Conservation (phyloP, 2,329 filamentous ascomycete species). For the Arthrobotrys sinensis region DNA sequence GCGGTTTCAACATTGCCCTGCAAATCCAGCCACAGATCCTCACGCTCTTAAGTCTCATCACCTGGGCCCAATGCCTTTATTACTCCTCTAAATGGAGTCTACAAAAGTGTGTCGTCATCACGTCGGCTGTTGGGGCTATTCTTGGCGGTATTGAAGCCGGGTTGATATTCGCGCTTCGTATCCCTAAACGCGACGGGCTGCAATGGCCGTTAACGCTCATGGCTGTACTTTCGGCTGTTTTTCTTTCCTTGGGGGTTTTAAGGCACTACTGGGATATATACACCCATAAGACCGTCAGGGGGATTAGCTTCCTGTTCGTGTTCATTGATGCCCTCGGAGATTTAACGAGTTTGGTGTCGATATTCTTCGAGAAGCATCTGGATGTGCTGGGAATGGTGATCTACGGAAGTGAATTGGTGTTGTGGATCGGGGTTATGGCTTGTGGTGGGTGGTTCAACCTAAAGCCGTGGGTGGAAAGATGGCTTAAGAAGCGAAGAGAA, state of each 20-base stretch:
- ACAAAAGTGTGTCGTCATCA: slow-evolving; percentile 70
- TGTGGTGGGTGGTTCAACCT: slow-evolving; percentile 78
- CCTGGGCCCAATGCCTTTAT: slow-evolving; percentile 70
- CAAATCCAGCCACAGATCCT: slow-evolving; percentile 70
- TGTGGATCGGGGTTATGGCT: slow-evolving; percentile 79
- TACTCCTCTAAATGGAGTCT: slow-evolving; percentile 74
- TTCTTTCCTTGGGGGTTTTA: slow-evolving; percentile 78
- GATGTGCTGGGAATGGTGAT: slow-evolving; percentile 77
- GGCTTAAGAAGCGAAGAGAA: slow-evolving; percentile 62
- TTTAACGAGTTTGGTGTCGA: slow-evolving; percentile 76
- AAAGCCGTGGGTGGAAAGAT: slow-evolving; percentile 72
- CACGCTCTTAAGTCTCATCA: slow-evolving; percentile 68
- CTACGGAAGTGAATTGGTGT: slow-evolving; percentile 76
- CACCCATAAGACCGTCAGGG: slow-evolving; percentile 76
- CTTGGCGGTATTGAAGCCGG: slow-evolving; percentile 75
- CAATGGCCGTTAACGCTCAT: slow-evolving; percentile 78
- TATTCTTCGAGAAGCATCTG: slow-evolving; percentile 75
- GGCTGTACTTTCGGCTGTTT: slow-evolving; percentile 76
- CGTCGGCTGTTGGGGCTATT: slow-evolving; percentile 71
- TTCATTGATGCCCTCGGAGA: slow-evolving; percentile 79
- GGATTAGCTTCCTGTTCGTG: slow-evolving; percentile 81
- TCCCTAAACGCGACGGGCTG: slow-evolving; percentile 68
- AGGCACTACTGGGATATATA: slow-evolving; percentile 81
- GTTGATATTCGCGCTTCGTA: slow-evolving; percentile 74
- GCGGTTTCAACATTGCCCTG: slow-evolving; percentile 69